These are phyloP conservation scores for Dalechampia spathulata DNA, from an alignment of 441 rosid species.

Conservation along the genomic window DNA sequence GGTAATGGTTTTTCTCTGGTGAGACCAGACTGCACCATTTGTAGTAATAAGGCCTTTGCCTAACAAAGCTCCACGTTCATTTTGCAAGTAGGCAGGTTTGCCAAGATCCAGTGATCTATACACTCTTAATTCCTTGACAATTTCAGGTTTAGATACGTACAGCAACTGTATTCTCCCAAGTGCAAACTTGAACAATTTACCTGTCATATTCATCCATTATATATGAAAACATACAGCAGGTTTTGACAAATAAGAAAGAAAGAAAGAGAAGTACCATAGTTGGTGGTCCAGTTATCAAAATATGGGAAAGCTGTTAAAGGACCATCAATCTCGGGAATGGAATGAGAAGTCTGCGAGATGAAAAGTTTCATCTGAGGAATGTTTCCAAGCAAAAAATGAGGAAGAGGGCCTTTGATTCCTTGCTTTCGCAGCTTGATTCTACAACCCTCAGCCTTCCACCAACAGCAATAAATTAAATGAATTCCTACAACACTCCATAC, in stretches of 20 bases:
- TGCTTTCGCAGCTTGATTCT: neutral
- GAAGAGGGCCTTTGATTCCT: slow-evolving; percentile 8
- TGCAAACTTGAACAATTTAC: neutral
- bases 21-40: slow-evolving; percentile 7
- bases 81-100: slow-evolving; percentile 8
- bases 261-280: neutral
- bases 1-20: neutral
- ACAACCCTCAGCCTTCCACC: slow-evolving; percentile 3
- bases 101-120: slow-evolving; percentile 4
- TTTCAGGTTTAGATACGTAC: neutral
- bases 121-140: neutral
- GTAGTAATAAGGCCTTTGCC: slow-evolving; percentile 9
- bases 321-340: neutral
- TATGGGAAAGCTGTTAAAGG: neutral
- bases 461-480: neutral
- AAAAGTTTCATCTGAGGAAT: neutral
- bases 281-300: neutral
- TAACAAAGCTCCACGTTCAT: slow-evolving; percentile 3
- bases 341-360: neutral
- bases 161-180: neutral
- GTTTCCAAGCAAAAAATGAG: slow-evolving; percentile 1
- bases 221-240: too few species aligned
- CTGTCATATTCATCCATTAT: neutral
- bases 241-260: neutral
- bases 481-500: too few species aligned